Evolutionary conservation across 306 rosid species (phyloP), one percentile per base, ranked within the genome.

Genomic region (Quercus ilex): DNA sequence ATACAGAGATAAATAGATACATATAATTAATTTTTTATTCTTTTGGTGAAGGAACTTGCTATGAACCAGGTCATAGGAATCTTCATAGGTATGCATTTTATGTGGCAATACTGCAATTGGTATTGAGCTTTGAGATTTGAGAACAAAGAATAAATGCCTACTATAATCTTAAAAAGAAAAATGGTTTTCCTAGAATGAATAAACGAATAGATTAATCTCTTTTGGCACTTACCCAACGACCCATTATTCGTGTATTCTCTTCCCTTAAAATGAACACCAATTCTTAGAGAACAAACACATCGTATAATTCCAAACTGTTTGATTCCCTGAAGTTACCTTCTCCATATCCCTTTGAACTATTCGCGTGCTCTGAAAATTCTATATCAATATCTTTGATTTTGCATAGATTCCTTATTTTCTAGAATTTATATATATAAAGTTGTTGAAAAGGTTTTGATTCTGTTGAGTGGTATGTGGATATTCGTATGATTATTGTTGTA

Each of bases 211-310:
- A 28, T 64, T 64, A 30, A 14, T 64, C 41, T 43, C 59, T 55
- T 20, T 20, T 20, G 43, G 57, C 43, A 74, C 51, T 51, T 67
- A 43, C 56, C 76, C 35, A 28, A 31, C 51, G 5, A n/a, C n/a
- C 43, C 76, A 75, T 12, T 72, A 77, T 56, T 71, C 63, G 41
- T 38, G 65, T 30, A 14, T 46, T 43, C 59, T 19, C 67, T 62
- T 14, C 83, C 75, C 57, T 30, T 49, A 73, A 31, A 49, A 26
- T 67, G 70, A 67, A 53, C 79, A 64, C 23, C 79, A 73, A 68
- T 38, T 41, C 46, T 41, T 26, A 67, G 58, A 77, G 82, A 76
- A 84, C 77, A 77, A 69, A 31, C 55, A 76, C 70, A 26, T 59
- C 65, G 77, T 33, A 73, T 77, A 70, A 78, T 14, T 69, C 60